phyloP scores from a whole-genome alignment of 495 filamentous ascomycete genomes.

The Talaromyces thailandensis region DNA sequence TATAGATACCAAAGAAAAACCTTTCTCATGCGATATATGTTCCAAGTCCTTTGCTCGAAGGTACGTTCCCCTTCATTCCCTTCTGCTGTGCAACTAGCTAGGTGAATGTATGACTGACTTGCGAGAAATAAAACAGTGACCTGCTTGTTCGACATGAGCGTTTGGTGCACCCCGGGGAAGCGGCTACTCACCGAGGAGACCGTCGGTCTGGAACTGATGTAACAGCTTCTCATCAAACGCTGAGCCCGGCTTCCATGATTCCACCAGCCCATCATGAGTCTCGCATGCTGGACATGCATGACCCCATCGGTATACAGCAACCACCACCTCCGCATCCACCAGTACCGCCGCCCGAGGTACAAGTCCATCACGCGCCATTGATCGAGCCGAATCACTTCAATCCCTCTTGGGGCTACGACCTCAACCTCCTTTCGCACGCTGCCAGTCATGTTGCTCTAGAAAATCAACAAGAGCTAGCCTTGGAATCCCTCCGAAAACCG shows the following conservation, averaged over 20 bases:
- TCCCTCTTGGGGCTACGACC: conserved; percentile 42
- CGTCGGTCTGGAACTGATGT: conserved; percentile 20
- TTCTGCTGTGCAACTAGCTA: neutral
- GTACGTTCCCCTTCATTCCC: conserved; percentile 15
- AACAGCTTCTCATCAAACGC: conserved; percentile 18
- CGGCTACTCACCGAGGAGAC: conserved; percentile 31
- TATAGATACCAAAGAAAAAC: conserved; percentile 45
- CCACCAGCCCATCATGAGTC: conserved; percentile 32
- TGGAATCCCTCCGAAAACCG: conserved; percentile 33
- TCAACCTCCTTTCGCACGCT: conserved; percentile 41
- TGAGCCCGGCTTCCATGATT: conserved; percentile 28
- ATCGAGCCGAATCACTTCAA: conserved; percentile 39
- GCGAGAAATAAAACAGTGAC: conserved; percentile 40
- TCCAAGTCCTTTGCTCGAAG: conserved; percentile 43
- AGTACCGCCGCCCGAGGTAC: conserved; percentile 12
- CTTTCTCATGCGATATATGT: conserved; percentile 45
- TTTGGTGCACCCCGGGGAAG: conserved; percentile 60
- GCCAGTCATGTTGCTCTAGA: conserved; percentile 42
- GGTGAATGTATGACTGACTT: neutral
- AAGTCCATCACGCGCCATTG: conserved; percentile 16
- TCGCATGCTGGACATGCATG: conserved; percentile 39
- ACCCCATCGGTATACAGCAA: conserved; percentile 27
- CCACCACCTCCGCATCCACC: conserved; percentile 24
- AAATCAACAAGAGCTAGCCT: conserved; percentile 31
- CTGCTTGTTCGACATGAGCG: conserved; percentile 65